These are phyloP conservation scores for Fraxinus quadrangulata DNA, from an alignment of 257 asterid species.

Conservation along the genomic window DNA sequence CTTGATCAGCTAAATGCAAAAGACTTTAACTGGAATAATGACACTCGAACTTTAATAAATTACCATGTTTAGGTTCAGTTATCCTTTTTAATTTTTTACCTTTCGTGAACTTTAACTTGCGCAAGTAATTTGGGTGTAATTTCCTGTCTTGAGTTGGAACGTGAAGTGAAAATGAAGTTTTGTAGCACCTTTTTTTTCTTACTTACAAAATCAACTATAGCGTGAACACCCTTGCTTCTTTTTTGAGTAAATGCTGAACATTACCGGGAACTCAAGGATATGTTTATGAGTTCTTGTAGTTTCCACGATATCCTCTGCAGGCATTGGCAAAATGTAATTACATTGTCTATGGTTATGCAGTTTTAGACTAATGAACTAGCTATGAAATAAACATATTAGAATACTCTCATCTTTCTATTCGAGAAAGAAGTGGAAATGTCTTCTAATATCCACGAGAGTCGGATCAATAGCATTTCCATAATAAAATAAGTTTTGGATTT, in stretches of 20 bases:
- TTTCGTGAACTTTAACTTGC: not conserved
- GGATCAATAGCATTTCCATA: slow-evolving; percentile 3
- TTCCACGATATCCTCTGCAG: slow-evolving; percentile 4
- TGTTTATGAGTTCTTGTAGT: slow-evolving; percentile 9
- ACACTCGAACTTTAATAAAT: slow-evolving; percentile 7
- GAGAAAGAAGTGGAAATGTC: not conserved
- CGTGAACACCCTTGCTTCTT: not conserved
- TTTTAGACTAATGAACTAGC: not conserved
- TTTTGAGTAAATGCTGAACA: slow-evolving; percentile 20
- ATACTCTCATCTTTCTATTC: slow-evolving; percentile 17
- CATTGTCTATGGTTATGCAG: not conserved
- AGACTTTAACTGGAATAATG: slow-evolving; percentile 2
- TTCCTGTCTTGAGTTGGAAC: not conserved
- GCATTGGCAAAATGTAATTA: not conserved
- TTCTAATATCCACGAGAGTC: not conserved
- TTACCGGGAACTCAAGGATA: slow-evolving; percentile 5
- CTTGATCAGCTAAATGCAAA: not conserved
- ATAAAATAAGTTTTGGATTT: not conserved
- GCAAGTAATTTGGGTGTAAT: not conserved
- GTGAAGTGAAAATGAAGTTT: not conserved
- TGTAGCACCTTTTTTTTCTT: not conserved
- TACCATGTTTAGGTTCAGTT: not conserved
- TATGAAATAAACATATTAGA: not conserved
- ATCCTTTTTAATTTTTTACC: not conserved
- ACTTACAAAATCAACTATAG: not conserved